Evolutionary conservation across 192 early-diverging fungal species (phyloP).

Genomic region (Lunasporangiospora selenospora): DNA sequence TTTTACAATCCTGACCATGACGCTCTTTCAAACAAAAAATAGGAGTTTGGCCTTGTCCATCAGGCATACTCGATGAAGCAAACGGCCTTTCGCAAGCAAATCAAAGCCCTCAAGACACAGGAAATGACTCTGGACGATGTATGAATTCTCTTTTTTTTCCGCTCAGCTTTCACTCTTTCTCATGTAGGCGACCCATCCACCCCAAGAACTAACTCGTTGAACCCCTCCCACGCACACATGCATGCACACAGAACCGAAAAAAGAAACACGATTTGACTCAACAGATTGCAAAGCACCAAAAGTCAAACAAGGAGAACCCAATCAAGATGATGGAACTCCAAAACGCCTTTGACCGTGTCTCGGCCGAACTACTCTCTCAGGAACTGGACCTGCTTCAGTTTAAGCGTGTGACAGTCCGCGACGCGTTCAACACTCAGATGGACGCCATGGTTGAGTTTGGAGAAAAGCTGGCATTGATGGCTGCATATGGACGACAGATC

Average conservation of each 20-base stretch:
- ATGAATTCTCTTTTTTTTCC: neutral
- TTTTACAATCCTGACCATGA: no score
- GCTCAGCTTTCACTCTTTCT: no score
- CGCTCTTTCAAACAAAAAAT: no score
- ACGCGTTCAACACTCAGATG: slow-evolving; percentile 41
- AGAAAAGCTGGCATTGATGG: slow-evolving; percentile 52
- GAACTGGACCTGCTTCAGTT: slow-evolving; percentile 46
- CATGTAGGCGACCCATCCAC: no score
- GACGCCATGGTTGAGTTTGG: slow-evolving; percentile 49
- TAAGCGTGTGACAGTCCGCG: slow-evolving; percentile 43
- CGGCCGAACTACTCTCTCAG: slow-evolving; percentile 33
- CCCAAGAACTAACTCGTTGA: no score
- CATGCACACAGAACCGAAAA: slow-evolving; percentile 47
- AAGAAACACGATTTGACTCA: slow-evolving; percentile 45
- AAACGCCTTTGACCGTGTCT: slow-evolving; percentile 33
- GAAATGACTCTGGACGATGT: slow-evolving; percentile 47
- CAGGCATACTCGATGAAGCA: slow-evolving; percentile 36
- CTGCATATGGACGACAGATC: slow-evolving; percentile 50
- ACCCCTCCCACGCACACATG: no score
- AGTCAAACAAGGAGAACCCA: slow-evolving; percentile 46
- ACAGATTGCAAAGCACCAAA: slow-evolving; percentile 44
- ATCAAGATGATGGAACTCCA: slow-evolving; percentile 51
- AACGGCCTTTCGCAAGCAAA: slow-evolving; percentile 31
- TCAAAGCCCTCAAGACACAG: slow-evolving; percentile 39
- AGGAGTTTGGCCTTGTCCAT: slow-evolving; percentile 44